These are phyloP conservation scores for Macrolepiota albuminosa DNA, from an alignment of 768 basidiomycete genomes.

Conservation along the genomic window DNA sequence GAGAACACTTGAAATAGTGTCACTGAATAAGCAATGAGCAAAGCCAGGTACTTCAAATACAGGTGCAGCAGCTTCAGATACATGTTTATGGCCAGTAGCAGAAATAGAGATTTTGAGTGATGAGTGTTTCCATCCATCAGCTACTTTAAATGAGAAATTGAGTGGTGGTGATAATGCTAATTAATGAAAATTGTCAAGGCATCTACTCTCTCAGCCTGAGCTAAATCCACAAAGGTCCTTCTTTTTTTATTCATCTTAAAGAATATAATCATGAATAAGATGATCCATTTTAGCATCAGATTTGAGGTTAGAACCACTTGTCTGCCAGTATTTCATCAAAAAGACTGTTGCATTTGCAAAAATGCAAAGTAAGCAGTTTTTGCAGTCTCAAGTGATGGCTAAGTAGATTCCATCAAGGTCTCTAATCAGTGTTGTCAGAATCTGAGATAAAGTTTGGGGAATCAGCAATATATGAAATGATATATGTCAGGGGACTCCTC, in stretches of 20 bases:
- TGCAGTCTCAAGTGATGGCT: neutral
- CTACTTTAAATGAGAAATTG: neutral
- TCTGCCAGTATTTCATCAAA: too few species aligned
- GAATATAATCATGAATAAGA: constrained; percentile 19
- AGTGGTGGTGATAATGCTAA: neutral
- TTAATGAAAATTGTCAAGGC: constrained; percentile 12
- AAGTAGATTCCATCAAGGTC: neutral
- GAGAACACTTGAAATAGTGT: constrained; percentile 19
- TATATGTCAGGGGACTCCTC: too few species aligned
- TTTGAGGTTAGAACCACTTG: too few species aligned
- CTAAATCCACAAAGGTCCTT: constrained; percentile 18
- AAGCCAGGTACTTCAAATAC: constrained; percentile 25
- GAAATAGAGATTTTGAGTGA: constrained; percentile 20
- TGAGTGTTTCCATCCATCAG: constrained; percentile 18
- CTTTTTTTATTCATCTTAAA: constrained; percentile 18
- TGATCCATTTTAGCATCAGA: too few species aligned
- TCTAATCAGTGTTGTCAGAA: neutral
- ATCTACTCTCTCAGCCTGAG: constrained; percentile 10
- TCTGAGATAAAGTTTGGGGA: neutral
- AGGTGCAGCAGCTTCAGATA: constrained; percentile 22
- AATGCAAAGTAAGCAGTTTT: constrained; percentile 6
- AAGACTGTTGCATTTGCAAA: constrained; percentile 20
- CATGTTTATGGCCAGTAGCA: constrained; percentile 11
- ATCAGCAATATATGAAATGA: neutral
- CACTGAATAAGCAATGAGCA: constrained; percentile 18